Evolutionary conservation across 306 rosid genomes (phyloP).

Genomic region (Acmispon strigosus): DNA sequence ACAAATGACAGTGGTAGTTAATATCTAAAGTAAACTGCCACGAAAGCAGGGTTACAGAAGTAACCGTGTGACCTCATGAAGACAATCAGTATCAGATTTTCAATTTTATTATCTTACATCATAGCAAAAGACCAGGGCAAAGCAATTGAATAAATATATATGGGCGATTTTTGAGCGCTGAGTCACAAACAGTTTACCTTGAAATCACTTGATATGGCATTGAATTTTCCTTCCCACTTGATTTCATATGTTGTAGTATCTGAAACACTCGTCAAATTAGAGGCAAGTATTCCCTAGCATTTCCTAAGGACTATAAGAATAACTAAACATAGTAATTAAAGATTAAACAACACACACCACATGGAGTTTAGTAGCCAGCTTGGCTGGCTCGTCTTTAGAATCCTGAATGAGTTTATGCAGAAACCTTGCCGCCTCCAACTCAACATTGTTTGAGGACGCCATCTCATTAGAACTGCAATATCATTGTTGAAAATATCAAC

Average conservation of each 20-base stretch:
- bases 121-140: background rate
- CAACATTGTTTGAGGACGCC: slow-evolving; percentile 86
- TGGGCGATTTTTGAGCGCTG: background rate
- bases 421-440: slow-evolving; percentile 99
- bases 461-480: slow-evolving; percentile 52
- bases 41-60: background rate
- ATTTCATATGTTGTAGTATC: slow-evolving; percentile 98
- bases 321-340: background rate
- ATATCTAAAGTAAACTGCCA: background rate
- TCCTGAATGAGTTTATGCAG: slow-evolving; percentile 97
- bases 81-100: background rate
- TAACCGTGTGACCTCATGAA: background rate
- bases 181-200: slow-evolving; percentile 40
- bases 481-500: background rate
- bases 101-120: background rate
- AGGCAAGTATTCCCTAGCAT: background rate
- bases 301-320: background rate
- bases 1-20: background rate
- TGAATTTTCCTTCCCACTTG: slow-evolving; percentile 96
- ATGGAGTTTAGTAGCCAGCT: slow-evolving; percentile 89
- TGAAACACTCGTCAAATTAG: slow-evolving; percentile 32
- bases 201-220: slow-evolving; percentile 99
- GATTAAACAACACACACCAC: slow-evolving; percentile 64
- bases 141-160: slow-evolving; percentile 12
- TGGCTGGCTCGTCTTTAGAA: slow-evolving; percentile 93